Base-by-base conservation (phyloP, 371 early-diverging fungal species). In the Mortierella sp. region DNA sequence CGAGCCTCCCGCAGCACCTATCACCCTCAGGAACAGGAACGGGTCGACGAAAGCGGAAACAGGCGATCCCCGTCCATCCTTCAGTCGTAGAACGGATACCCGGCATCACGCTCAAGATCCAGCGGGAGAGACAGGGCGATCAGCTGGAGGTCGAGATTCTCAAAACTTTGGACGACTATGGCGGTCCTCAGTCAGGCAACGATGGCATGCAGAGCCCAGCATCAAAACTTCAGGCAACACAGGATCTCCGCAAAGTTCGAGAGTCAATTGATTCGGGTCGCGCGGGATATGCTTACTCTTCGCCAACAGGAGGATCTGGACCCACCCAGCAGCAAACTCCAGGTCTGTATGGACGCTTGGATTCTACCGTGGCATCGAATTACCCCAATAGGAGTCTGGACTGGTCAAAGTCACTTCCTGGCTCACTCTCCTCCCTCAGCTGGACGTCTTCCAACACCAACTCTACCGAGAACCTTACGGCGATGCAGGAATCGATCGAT, bases 41-140 rank as follows among this genome's bases (percentile, higher is more conserved):
- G 7, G 63, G 69, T n/a, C 76, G 81, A 22, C 72, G 70, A 44
- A 83, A 83, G 63, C 71, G 84, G 26, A 83, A 83, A 68, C 84
- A 83, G 52, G 76, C 79, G 14, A 79, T 79, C 16, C 84, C 84
- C 43, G 71, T 83, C 41, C 75, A 75, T 47, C 76, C 79, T 2
- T 78, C 84, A 3, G 52, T 83, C 14, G 75, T 83, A 14, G 75
- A 71, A 13, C 79, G 84, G 16, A 83, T 83, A n/a, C 84, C 84
- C 5, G 84, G 84, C 13, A 79, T 83, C 67, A 83, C 84, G 1
- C 69, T 83, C 64, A 61, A 76, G 45, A 69, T 83, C 24, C 84
- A 83, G 44, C 75, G 74, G 26, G 79, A 83, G 40, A 40, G 31
- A 11, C 55, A 75, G 45, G 73, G 79, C 24, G 76, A 79, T 29